Conservation (phyloP, 164 flowering plant species). For the Liriodendron chinense region DNA sequence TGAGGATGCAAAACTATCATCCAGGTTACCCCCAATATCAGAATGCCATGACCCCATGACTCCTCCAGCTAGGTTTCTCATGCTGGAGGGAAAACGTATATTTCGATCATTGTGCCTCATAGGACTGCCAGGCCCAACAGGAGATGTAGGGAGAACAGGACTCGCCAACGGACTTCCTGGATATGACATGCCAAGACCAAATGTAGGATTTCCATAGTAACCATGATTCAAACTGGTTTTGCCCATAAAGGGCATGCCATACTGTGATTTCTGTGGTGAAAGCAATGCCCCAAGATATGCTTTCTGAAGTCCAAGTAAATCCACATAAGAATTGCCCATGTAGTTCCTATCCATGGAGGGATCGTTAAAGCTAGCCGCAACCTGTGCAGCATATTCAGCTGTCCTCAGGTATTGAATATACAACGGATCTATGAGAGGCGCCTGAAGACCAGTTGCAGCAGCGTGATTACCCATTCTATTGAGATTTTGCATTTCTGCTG, state of each 20-base stretch:
- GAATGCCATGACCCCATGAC: slow-evolving; percentile 67
- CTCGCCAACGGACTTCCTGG: slow-evolving; percentile 59
- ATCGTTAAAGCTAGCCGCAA: slow-evolving; percentile 47
- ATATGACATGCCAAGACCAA: slow-evolving; percentile 70
- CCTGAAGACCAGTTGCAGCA: slow-evolving; percentile 40
- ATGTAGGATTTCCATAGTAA: slow-evolving; percentile 56
- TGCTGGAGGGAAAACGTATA: slow-evolving; percentile 64
- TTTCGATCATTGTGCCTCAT: slow-evolving; percentile 51
- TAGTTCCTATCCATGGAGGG: slow-evolving; percentile 51
- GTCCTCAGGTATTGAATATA: slow-evolving; percentile 70
- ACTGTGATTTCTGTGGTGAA: slow-evolving; percentile 68
- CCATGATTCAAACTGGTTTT: slow-evolving; percentile 49
- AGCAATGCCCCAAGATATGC: slow-evolving; percentile 64
- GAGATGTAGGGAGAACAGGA: slow-evolving; percentile 59
- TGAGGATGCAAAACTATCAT: slow-evolving; percentile 64
- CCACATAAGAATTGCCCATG: slow-evolving; percentile 48
- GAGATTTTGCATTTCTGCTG: slow-evolving; percentile 51
- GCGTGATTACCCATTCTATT: slow-evolving; percentile 49
- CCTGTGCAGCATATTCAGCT: slow-evolving; percentile 62
- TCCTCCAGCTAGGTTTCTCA: slow-evolving; percentile 61
- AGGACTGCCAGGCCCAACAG: slow-evolving; percentile 64
- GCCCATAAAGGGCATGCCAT: slow-evolving; percentile 45
- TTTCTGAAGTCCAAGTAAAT: slow-evolving; percentile 66
- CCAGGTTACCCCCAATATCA: slow-evolving; percentile 47
- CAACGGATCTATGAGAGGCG: slow-evolving; percentile 52